phyloP scores from a whole-genome alignment of 2,329 filamentous ascomycete genomes.

The Curvularia sp. region DNA sequence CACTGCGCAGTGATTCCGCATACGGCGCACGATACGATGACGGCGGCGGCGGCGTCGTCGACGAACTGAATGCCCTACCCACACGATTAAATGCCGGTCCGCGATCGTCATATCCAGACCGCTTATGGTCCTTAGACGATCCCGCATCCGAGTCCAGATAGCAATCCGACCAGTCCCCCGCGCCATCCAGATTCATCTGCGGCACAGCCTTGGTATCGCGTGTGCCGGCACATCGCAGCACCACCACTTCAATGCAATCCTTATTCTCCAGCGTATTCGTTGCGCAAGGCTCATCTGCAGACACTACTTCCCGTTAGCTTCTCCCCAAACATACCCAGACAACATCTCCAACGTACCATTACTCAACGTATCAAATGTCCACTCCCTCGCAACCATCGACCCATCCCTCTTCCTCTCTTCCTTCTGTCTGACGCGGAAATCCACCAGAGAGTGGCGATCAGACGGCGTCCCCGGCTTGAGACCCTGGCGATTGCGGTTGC shows the following conservation, averaged over 20 bases:
- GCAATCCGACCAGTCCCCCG: slow-evolving; percentile 26
- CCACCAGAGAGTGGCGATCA: slow-evolving; percentile 50
- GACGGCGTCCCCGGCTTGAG: slow-evolving; percentile 45
- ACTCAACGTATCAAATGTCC: slow-evolving; percentile 60
- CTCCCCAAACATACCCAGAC: not conserved
- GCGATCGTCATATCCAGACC: slow-evolving; percentile 30
- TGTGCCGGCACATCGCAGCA: slow-evolving; percentile 52
- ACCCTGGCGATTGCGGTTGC: slow-evolving; percentile 60
- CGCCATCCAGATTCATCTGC: slow-evolving; percentile 41
- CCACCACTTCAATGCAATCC: slow-evolving; percentile 58
- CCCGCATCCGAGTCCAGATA: slow-evolving; percentile 18
- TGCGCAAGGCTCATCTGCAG: slow-evolving; percentile 46
- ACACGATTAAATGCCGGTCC: slow-evolving; percentile 1
- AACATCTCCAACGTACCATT: slow-evolving; percentile 48
- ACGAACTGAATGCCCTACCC: not conserved
- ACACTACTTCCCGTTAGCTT: slow-evolving; percentile 38
- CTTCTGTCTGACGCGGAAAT: slow-evolving; percentile 62
- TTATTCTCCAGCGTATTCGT: slow-evolving; percentile 49
- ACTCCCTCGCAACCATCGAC: slow-evolving; percentile 59
- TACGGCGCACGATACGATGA: slow-evolving; percentile 25
- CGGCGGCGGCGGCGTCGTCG: slow-evolving; percentile 1
- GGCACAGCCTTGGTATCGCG: slow-evolving; percentile 28
- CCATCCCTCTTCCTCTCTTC: slow-evolving; percentile 58
- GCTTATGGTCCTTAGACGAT: not conserved
- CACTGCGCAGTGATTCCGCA: slow-evolving; percentile 19